Evolutionary conservation across 306 rosid species (phyloP), one percentile per base, ranked within the genome.

Genomic region (Castanea crenata): DNA sequence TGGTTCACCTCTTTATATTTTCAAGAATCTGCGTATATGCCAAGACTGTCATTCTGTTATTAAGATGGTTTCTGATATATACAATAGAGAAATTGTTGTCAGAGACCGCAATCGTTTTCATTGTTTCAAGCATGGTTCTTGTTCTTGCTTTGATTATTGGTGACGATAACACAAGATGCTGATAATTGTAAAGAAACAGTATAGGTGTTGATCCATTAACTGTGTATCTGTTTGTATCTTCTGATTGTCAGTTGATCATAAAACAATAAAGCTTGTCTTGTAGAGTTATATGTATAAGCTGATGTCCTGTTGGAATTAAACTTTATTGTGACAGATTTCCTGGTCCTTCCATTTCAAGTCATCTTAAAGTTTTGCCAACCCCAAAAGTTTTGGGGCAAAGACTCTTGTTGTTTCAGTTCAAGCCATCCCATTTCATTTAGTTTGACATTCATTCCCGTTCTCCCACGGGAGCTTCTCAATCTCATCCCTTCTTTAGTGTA

Each of bases 121-220:
- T 85, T 84, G 85, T 81, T 92, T 92, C 87, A 89, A 86, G 84
- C 85, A 85, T 56, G 97, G 96, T 55, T 81, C 86, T 54, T 92
- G 97, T 83, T 90, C 97, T 70, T 92, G 97, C 71, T 89, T 86
- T 41, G 94, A 91, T 71, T 82, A 81, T 70, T 92, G 97, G 96
- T 92, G 88, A 92, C 69, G 18, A 27, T 41, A 16, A n/a, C 44
- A 1, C 11, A 35, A 54, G 12, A 18, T n/a, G 27, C 71, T 59
- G 35, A 13, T 44, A 41, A 27, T 59, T 58, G 70, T 23, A 73
- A 16, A 54, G 29, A n/a, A 16, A 67, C 54, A 49, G 46, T 19
- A 6, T 12, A 54, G 55, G 44, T 64, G 1, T 15, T 64, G 54
- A 64, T 64, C 34, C 46, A 16, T 65, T 32, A 16, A 20, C 71